Evolutionary conservation across 495 filamentous ascomycete genomes (phyloP).

Genomic region (Xylaria longipes): DNA sequence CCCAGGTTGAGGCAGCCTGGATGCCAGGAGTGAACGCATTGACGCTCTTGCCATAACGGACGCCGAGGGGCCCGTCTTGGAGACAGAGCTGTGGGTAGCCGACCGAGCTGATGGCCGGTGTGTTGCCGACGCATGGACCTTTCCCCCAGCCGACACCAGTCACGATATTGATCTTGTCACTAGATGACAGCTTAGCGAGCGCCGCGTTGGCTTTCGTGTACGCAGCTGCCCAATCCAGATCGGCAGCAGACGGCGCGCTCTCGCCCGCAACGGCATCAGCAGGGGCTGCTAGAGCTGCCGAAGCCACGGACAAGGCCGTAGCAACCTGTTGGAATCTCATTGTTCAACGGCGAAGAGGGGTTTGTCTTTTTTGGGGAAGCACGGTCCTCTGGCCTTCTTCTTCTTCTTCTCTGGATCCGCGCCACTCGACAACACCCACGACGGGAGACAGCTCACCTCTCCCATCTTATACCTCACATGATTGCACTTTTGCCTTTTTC

Average conservation of each 20-base stretch:
- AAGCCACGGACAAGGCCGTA: constrained; percentile 18
- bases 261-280: constrained; percentile 24
- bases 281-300: constrained; percentile 11
- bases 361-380: not conserved
- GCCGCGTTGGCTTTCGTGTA: constrained; percentile 62
- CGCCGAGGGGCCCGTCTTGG: constrained; percentile 64
- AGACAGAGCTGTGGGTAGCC: constrained; percentile 63
- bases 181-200: constrained; percentile 59
- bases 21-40: constrained; percentile 58
- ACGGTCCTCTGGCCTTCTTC: not conserved
- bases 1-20: constrained; percentile 76
- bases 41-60: constrained; percentile 48
- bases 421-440: constrained; percentile 1
- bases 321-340: constrained; percentile 26
- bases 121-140: constrained; percentile 73
- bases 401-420: constrained; percentile 1
- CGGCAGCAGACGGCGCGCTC: constrained; percentile 27
- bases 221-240: constrained; percentile 57
- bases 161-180: constrained; percentile 68
- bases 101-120: constrained; percentile 58
- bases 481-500: not conserved
- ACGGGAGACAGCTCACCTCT: not conserved
- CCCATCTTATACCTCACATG: constrained; percentile 21
- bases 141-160: constrained; percentile 69
- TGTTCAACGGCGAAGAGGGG: not conserved